These are phyloP conservation scores for Ananas comosus DNA, from an alignment of 176 grass and related monocot species.

Conservation along the genomic window DNA sequence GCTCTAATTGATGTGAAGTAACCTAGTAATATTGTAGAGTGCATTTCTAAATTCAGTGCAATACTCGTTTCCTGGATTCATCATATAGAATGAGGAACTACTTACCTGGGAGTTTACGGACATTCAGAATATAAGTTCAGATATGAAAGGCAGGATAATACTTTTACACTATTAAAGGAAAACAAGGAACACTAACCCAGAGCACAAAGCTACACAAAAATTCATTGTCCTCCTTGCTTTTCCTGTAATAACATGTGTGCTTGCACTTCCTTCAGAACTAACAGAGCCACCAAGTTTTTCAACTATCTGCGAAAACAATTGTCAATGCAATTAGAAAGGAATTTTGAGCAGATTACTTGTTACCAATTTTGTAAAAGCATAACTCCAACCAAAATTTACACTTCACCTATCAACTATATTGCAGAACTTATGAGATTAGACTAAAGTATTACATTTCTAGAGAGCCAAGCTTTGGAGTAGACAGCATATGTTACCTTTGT, in stretches of 20 bases:
- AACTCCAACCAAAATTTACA: background rate
- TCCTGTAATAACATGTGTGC: conserved; percentile 72
- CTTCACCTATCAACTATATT: background rate
- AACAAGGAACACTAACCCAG: conserved; percentile 45
- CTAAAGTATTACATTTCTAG: background rate
- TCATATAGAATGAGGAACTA: background rate
- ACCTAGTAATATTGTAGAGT: background rate
- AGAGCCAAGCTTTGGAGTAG: background rate
- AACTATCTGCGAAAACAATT: conserved; percentile 41
- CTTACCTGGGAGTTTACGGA: background rate
- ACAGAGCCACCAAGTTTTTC: conserved; percentile 50
- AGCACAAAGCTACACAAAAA: conserved; percentile 71
- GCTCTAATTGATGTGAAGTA: background rate
- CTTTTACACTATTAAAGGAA: background rate
- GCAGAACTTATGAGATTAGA: background rate
- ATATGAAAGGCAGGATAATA: background rate
- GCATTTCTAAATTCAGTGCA: background rate
- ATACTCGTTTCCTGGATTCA: background rate
- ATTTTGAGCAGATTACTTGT: background rate
- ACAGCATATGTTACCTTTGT: conserved; percentile 42
- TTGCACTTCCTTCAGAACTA: conserved; percentile 50
- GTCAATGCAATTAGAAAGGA: background rate
- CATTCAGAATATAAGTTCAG: background rate
- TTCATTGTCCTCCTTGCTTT: conserved; percentile 81
- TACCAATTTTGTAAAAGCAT: background rate